Percentiles rank a stretch among this genome's conserved stretches.
Evolutionary conservation across 2,329 filamentous ascomycete genomes (phyloP).

Genomic region (Penicillium sp.): DNA sequence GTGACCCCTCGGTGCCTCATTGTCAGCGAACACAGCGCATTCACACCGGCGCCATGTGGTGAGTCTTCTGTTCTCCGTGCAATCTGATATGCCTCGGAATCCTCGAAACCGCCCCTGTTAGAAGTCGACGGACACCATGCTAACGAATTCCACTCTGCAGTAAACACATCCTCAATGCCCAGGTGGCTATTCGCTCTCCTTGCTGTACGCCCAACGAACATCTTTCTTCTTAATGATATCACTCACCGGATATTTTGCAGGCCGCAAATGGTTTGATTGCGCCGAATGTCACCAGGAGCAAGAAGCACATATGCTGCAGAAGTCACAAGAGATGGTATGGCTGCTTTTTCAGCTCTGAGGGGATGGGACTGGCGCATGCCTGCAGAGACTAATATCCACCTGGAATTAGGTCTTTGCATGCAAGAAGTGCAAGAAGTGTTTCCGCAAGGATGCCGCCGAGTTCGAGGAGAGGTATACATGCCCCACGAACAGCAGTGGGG

Average conservation of each 20-base stretch:
- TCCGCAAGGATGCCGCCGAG: conserved; percentile 86
- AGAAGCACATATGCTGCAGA: conserved; percentile 71
- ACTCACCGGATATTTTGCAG: conserved; percentile 44
- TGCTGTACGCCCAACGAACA: conserved; percentile 66
- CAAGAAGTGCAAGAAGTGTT: conserved; percentile 98
- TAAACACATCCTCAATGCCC: conserved; percentile 97
- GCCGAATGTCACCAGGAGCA: conserved; percentile 86
- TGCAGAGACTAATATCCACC: conserved; percentile 3
- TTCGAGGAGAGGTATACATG: conserved; percentile 72
- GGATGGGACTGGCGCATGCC: too few species aligned
- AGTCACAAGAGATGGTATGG: conserved; percentile 74
- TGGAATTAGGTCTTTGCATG: conserved; percentile 71
- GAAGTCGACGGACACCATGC: conserved; percentile 3
- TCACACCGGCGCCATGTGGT: conserved; percentile 28
- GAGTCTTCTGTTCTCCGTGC: too few species aligned
- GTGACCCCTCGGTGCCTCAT: conserved; percentile 8
- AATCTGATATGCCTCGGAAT: too few species aligned
- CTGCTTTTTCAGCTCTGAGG: too few species aligned
- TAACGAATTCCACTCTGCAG: conserved; percentile 49
- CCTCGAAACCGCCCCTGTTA: too few species aligned
- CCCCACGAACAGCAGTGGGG: not conserved
- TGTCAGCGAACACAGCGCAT: conserved; percentile 1
- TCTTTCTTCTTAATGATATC: not conserved
- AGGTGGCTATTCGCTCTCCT: conserved; percentile 90
- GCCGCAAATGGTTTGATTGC: conserved; percentile 98